Evolutionary conservation across 108 stramenopile species (phyloP), one percentile per base, ranked within the genome.

Genomic region (Nannochloropsis granulata): DNA sequence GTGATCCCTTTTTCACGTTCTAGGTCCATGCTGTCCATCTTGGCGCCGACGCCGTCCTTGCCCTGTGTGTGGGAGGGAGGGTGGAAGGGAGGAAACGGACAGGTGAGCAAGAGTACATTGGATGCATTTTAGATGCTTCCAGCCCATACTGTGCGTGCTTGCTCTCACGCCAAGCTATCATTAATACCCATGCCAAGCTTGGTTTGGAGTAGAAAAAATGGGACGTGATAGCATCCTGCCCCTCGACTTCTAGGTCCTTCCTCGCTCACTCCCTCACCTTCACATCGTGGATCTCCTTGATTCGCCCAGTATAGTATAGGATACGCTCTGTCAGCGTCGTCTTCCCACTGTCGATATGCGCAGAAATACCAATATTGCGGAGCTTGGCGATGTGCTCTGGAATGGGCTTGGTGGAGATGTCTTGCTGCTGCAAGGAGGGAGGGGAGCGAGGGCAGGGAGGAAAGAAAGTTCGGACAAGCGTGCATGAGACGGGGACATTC

Each of bases 1-100:
- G 98, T 99, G 84, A 98, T 99, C 43, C 98, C 97, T 89, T 97
- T 97, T 90, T 99, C 96, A 45, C 97, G 90, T 87, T 99, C 99
- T 71, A 99, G 89, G 81, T 98, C 99, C 99, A 99, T 99, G 83
- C 90, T 91, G 91, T 99, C 99, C 99, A 99, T 99, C 87, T 98
- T 99, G 84, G 99, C 99, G 23, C 98, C 98, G n/a, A 98, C 96
- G 8, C 97, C 97, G 87, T 90, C 85, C 79, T 80, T 80, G 79
- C 79, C 79, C 79, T 80, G 79, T 13, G 24, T 24, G 23, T 0
- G 24, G 23, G 79, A n/a, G 23, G n/a, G 56, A 71, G 56, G n/a
- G 8, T 5, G 56, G 56, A n/a, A 71, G n/a, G 2, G 34, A 34
- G 34, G 34, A 5, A 34, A 34, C 34, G 34, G 34, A 34, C 2